Evolutionary conservation across 352 stramenopile genomes (phyloP).

Genomic region (Phytophthora megakarya): DNA sequence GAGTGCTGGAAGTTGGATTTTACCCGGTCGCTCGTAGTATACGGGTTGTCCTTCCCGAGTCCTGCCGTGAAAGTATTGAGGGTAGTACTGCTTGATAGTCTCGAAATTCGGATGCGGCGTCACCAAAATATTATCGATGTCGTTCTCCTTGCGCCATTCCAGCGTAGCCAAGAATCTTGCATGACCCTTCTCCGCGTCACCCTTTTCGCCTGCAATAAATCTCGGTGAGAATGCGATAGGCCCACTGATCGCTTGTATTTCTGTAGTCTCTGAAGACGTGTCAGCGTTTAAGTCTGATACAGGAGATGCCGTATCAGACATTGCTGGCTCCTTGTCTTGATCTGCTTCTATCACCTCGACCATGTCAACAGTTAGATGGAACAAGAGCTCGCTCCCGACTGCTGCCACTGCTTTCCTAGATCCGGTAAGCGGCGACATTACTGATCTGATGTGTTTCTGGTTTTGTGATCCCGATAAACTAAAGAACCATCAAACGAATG

Average conservation of each 20-base stretch:
- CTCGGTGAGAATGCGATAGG: conserved; percentile 76
- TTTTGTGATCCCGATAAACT: conserved; percentile 45
- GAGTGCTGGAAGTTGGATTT: conserved; percentile 86
- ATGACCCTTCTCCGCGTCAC: conserved; percentile 78
- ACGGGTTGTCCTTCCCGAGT: conserved; percentile 77
- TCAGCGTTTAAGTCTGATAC: conserved; percentile 26
- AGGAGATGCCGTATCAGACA: conserved; percentile 32
- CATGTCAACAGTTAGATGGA: conserved; percentile 58
- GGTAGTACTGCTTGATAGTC: conserved; percentile 92
- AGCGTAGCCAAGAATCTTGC: conserved; percentile 77
- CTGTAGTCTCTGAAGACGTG: conserved; percentile 18
- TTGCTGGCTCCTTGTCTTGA: conserved; percentile 42
- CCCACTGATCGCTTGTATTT: conserved; percentile 48
- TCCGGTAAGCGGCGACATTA: conserved; percentile 21
- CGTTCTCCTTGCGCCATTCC: conserved; percentile 87
- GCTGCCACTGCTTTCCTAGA: conserved; percentile 21
- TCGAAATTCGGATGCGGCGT: conserved; percentile 81
- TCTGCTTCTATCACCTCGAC: conserved; percentile 73
- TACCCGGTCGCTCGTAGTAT: conserved; percentile 87
- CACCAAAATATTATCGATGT: conserved; percentile 89
- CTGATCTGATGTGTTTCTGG: conserved; percentile 21
- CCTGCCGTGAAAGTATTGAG: conserved; percentile 89
- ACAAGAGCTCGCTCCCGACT: conserved; percentile 45
- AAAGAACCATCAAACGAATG: conserved; percentile 7
- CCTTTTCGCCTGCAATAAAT: conserved; percentile 87